Base-by-base conservation (phyloP, 2,329 filamentous ascomycete species). In the Lasiodiplodia gonubiensis region DNA sequence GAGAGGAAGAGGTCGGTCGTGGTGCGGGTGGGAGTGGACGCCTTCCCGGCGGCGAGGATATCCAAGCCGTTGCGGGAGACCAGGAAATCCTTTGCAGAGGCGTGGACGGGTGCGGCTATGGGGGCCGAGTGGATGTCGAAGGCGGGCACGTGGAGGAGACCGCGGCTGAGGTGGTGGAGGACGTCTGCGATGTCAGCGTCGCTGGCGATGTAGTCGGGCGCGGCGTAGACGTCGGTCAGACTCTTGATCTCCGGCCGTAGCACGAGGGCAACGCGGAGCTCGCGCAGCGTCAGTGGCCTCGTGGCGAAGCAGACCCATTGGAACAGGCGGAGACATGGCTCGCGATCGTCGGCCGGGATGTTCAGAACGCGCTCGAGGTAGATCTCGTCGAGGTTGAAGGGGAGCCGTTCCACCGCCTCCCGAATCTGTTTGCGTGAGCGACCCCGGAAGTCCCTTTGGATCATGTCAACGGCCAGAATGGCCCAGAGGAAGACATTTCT, bases 301-400 rank as follows among this genome's bases (percentile, higher is more conserved):
- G 35, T 59, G 21, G 55, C 23, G 14, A 59, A 59, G 37, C 55
- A 59, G 35, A 59, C 55, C 55, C 55, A 59, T 46, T 59, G 55
- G 37, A 59, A 37, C 14, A 59, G 55, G 1, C 55, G 55, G 7
- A 37, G 23, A 7, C 55, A 59, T 4, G 16, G 35, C 35, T 37
- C 21, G 3, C 55, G 55, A 21, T 42, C 21, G 14, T 25, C 7
- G 35, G 25, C 55, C 12, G 55, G 37, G 12, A 59, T 18, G 23
- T 21, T 46, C 14, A 25, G n/a, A 21, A 59, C 18, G 21, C 23
- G 35, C 21, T 59, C 35, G 14, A 12, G 23, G 37, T 59, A 59
- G 30, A 59, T 16, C 8, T 59, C 55, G 14, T 59, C 55, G 14
- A 59, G 55, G 21, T 27, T 8, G 21, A 25, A n/a, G 12, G 55